These are phyloP conservation scores for Zymoseptoria pseudotritici DNA, from an alignment of 2,329 filamentous ascomycete genomes.

Conservation along the genomic window DNA sequence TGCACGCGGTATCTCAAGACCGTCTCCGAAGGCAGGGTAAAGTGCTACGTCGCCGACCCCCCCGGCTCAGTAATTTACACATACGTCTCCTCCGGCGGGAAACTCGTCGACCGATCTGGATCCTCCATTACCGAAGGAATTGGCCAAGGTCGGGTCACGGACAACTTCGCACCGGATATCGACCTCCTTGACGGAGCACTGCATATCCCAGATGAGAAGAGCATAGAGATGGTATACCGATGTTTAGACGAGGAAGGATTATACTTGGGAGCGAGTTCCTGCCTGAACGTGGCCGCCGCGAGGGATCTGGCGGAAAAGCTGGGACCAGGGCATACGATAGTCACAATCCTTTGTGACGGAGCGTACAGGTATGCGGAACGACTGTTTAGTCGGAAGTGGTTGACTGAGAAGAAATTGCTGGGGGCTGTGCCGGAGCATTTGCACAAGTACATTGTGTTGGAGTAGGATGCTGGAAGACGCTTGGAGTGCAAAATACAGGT, in stretches of 20 bases:
- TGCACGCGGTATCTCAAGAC: conserved; percentile 85
- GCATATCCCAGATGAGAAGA: conserved; percentile 84
- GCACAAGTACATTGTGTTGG: conserved; percentile 89
- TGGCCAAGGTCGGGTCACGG: conserved; percentile 91
- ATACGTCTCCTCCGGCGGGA: conserved; percentile 80
- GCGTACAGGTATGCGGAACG: conserved; percentile 96
- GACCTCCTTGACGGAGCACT: conserved; percentile 76
- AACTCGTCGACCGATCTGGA: conserved; percentile 71
- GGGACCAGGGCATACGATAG: conserved; percentile 80
- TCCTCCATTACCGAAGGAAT: conserved; percentile 96
- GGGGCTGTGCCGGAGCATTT: conserved; percentile 75
- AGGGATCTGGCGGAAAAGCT: conserved; percentile 88
- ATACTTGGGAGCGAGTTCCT: conserved; percentile 89
- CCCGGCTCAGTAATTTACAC: conserved; percentile 89
- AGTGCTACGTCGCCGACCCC: conserved; percentile 86
- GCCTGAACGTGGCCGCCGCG: conserved; percentile 89
- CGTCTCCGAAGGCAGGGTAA: conserved; percentile 66
- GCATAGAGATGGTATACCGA: conserved; percentile 94
- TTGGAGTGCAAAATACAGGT: no score
- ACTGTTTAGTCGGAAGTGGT: conserved; percentile 85
- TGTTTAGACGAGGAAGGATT: conserved; percentile 93
- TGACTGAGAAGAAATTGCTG: conserved; percentile 76
- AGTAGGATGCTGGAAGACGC: conserved; percentile 38
- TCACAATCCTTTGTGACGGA: conserved; percentile 89
- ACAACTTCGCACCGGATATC: conserved; percentile 83